Evolutionary conservation across 352 stramenopile genomes (phyloP), one percentile per base, ranked within the genome.

Genomic region (Globisporangium cystogenes): DNA sequence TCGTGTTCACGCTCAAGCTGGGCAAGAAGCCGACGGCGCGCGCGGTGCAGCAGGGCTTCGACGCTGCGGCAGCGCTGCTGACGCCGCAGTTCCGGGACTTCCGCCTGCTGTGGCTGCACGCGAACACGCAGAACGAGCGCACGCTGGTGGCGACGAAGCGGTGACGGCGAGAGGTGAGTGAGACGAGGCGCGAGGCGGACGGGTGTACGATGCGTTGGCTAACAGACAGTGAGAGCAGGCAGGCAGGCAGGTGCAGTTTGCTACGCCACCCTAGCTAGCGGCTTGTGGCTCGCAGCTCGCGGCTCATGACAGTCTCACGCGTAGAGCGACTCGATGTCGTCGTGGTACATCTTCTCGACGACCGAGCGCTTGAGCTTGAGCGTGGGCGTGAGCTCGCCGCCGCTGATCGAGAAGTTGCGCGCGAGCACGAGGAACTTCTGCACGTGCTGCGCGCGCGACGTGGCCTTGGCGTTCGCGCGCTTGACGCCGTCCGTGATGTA

Each of bases 311-410:
- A 5, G 26, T 2, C 26, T 58, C 26, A 64, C 18, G 51, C 58
- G 61, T 98, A 98, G 59, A 98, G 76, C 27, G 59, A 45, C 40
- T 96, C 87, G 62, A 97, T 96, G 50, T 90, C 71, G 23, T 85
- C 68, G 0, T 45, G 65, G 70, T 97, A 96, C 68, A 96, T 93
- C 49, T 95, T 84, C 37, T 79, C 68, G 20, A 96, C 84, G 18
- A 96, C 73, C 8, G 73, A 64, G 8, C 93, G 81, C 74, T 98
- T 97, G 54, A 98, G 68, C 70, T 98, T 98, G 64, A 98, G 76
- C 42, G 93, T 98, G 4, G 93, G 90, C 36, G 92, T 98, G 7
- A 98, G 73, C 58, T 98, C 90, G 31, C 91, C 92, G 3, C 70
- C 87, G 7, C 62, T 52, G n/a, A 96, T 74, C 40, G 76, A 90